Base-by-base conservation (phyloP, 2,329 filamentous ascomycete genomes). In the Fusarium buxicola region DNA sequence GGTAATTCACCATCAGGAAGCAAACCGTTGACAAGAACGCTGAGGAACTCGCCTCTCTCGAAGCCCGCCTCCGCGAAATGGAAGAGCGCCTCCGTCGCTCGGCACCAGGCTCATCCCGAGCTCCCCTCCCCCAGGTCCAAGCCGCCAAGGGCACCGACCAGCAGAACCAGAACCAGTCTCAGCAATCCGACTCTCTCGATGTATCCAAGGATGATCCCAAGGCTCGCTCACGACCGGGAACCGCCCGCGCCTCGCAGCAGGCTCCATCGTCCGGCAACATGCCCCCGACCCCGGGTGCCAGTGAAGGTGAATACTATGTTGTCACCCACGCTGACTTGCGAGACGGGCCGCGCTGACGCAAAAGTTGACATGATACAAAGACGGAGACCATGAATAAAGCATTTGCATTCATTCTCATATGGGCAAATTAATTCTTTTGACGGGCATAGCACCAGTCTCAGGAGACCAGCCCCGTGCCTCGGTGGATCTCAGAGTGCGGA, bases 11-110 rank as follows among this genome's bases (percentile, higher is more conserved):
- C 9, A 63, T 75, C 30, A 97, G 93, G 78, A 95, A 95, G 79
- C 88, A 92, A 73, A 85, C 86, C 58, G 89, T 98, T 73, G 85
- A 84, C 64, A 86, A 84, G 48, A 91, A 92, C 74, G 87, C 86
- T 52, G 86, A 88, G 63, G 92, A 97, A 77, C 89, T 98, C 67
- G 89, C 96, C 77, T 88, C 89, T 54, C 89, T 98, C 71, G 92
- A 97, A 78, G 88, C 88, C 48, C 89, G 89, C 69, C 87, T 98
- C 69, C 89, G 88, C 69, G 92, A 93, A 72, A 92, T 95, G 78
- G 94, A 97, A 78, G 85, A 90, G 68, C 89, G 90, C 39, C 84
- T 98, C 49, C 86, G 80, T 68, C 71, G 69, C 58, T 76, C 65
- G 31, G 59, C 55, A 64, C 49, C 63, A 66, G 24, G 38, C 34